phyloP scores from a whole-genome alignment of 169 alveolate genomes.

The Plasmodium fragile region DNA sequence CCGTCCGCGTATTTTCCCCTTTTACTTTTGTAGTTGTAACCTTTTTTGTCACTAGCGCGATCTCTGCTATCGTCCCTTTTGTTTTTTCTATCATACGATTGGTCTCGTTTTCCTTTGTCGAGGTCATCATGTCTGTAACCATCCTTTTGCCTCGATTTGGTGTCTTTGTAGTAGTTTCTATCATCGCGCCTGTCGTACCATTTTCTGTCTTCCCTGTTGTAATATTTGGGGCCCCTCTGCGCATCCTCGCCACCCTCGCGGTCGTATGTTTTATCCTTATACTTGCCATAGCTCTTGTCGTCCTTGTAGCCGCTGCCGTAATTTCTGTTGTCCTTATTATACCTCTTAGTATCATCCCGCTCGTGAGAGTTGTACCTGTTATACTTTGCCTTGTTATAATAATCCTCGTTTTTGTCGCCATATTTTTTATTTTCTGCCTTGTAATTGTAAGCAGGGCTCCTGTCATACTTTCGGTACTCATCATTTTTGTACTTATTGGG shows the following conservation, averaged over 20 bases:
- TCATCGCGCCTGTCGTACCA: conserved; percentile 1
- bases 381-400: conserved; percentile 9
- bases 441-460: conserved; percentile 11
- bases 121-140: background rate
- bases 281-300: background rate
- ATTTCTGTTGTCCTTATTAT: conserved; percentile 8
- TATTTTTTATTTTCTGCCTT: conserved; percentile 37
- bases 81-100: conserved; percentile 11
- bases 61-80: conserved; percentile 18
- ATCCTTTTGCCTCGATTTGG: background rate
- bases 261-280: conserved; percentile 4
- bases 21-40: conserved; percentile 1
- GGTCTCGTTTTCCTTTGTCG: background rate
- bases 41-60: conserved; percentile 8
- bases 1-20: conserved; percentile 17
- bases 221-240: conserved; percentile 3
- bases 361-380: conserved; percentile 2
- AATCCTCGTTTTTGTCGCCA: conserved; percentile 10
- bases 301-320: background rate
- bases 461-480: background rate
- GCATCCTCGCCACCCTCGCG: background rate
- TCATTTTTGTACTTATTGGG: conserved; percentile 1
- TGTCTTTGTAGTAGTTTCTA: background rate
- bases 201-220: conserved; percentile 11
- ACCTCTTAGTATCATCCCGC: conserved; percentile 1